Base-by-base conservation (phyloP, 495 filamentous ascomycete genomes). In the Jackrogersella multiformis region DNA sequence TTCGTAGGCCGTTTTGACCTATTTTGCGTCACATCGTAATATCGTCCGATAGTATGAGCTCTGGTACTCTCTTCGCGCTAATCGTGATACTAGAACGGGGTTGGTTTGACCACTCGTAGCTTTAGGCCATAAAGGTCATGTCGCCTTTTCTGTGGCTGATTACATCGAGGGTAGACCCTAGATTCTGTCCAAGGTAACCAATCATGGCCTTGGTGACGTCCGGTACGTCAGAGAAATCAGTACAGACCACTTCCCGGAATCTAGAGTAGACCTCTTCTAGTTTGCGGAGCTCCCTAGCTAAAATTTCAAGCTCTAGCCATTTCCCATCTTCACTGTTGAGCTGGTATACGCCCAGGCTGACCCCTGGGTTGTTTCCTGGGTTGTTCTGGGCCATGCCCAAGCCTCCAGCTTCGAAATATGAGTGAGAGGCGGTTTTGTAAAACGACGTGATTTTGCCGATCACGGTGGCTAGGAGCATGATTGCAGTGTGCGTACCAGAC, bases 401-500 rank as follows among this genome's bases (percentile, higher is more conserved):
- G 15, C 30, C 35, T 23, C 66, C 65, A n/a, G 60, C 54, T 49
- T 78, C 71, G 62, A 79, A 76, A 52, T 79, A 76, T 5, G 70
- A 61, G 44, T 78, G 74, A 23, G 74, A 78, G 8, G 80, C 81
- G 13, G 74, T 75, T 24, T 74, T 78, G 60, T 84, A 83, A 41
- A 80, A 77, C 2, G 76, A 79, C 23, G 80, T 81, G 44, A 83
- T 78, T 63, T 82, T 80, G 20, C 77, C 74, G 10, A 85, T 78
- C 15, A 84, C 76, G 1, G 80, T 82, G 1, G 74, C 78, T 13
- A 83, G 73, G 7, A 85, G 73, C 82, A 83, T 82, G 1, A 78
- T 77, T 2, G 76, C 73, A 13, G 80, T 81, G 54, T 80, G 76
- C 1, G 74, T 77, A 2, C 78, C 78, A 4, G 76, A 76, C n/a